phyloP scores from a whole-genome alignment of 2,329 filamentous ascomycete genomes.

The Alternaria sp. region DNA sequence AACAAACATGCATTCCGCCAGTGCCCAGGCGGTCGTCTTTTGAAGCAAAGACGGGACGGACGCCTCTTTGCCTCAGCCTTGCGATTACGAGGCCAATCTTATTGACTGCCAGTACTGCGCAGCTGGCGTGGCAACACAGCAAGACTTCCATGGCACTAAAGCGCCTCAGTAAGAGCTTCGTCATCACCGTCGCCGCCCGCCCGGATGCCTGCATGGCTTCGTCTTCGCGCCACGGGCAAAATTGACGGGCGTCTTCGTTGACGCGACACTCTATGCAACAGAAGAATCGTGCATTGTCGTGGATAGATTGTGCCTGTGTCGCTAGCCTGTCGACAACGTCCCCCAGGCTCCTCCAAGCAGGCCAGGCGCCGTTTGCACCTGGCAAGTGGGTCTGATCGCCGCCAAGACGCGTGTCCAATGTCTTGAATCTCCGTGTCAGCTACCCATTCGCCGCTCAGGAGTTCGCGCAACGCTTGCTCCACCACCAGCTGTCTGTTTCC shows the following conservation, averaged over 20 bases:
- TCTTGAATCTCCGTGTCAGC: constrained; percentile 18
- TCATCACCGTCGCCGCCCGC: constrained; percentile 20
- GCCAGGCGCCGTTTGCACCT: constrained; percentile 14
- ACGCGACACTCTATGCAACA: constrained; percentile 27
- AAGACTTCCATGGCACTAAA: constrained; percentile 11
- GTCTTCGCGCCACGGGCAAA: constrained; percentile 7
- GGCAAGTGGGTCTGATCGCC: constrained; percentile 21
- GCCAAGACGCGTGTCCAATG: constrained; percentile 22
- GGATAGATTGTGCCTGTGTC: constrained; percentile 11
- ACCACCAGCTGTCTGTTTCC: constrained; percentile 16
- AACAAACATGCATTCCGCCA: not conserved
- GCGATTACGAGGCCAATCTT: constrained; percentile 19
- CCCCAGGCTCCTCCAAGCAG: constrained; percentile 4
- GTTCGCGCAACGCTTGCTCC: constrained; percentile 21
- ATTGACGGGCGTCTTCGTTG: constrained; percentile 2
- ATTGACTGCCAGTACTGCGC: constrained; percentile 2
- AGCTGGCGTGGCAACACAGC: constrained; percentile 32
- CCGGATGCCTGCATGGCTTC: not conserved
- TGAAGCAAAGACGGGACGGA: not conserved
- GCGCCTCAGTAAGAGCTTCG: constrained; percentile 23
- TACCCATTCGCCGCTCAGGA: constrained; percentile 22
- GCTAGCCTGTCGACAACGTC: constrained; percentile 22
- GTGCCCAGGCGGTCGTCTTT: not conserved
- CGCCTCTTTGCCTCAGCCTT: constrained; percentile 11
- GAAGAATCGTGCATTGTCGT: constrained; percentile 13